phyloP scores from a whole-genome alignment of 2,329 filamentous ascomycete species.

The Venturia aucupariae region DNA sequence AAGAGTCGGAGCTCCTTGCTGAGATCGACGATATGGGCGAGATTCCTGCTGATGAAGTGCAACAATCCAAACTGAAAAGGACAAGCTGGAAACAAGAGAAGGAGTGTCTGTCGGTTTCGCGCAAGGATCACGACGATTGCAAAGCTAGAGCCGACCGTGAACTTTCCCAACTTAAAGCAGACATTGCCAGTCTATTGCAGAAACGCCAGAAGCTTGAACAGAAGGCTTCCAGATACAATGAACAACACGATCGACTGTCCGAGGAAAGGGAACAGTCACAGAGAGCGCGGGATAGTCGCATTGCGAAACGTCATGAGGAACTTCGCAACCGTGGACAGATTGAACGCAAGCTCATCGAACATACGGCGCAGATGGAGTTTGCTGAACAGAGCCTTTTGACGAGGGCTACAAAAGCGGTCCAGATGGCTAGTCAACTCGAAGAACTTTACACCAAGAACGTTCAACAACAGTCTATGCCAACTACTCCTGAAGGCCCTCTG shows the following conservation, averaged over 20 bases:
- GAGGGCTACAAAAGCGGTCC: slow-evolving; percentile 27
- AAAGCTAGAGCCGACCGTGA: slow-evolving; percentile 55
- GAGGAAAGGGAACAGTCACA: slow-evolving; percentile 59
- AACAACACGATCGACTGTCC: slow-evolving; percentile 60
- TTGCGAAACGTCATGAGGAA: slow-evolving; percentile 31
- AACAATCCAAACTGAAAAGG: slow-evolving; percentile 40
- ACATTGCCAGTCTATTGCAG: slow-evolving; percentile 44
- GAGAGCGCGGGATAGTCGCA: slow-evolving; percentile 47
- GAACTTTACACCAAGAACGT: slow-evolving; percentile 25
- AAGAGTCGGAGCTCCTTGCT: slow-evolving; percentile 44
- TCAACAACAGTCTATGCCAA: slow-evolving; percentile 30
- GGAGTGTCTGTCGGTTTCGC: slow-evolving; percentile 40
- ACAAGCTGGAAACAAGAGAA: slow-evolving; percentile 48
- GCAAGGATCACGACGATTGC: slow-evolving; percentile 50
- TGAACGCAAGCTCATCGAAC: slow-evolving; percentile 30
- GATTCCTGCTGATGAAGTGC: slow-evolving; percentile 53
- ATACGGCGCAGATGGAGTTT: slow-evolving; percentile 29
- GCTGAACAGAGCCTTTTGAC: slow-evolving; percentile 31
- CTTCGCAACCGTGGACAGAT: slow-evolving; percentile 26
- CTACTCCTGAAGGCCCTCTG: slow-evolving; percentile 52
- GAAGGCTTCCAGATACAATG: slow-evolving; percentile 59
- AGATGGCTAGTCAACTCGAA: slow-evolving; percentile 31
- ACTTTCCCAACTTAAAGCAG: slow-evolving; percentile 53
- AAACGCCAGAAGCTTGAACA: slow-evolving; percentile 65
- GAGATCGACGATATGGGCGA: slow-evolving; percentile 57